A percentile compares a stretch with the other conserved stretches of the same genome.
phyloP scores from a whole-genome alignment of 2,329 filamentous ascomycete genomes.

The Pyrenochaeta sp. region DNA sequence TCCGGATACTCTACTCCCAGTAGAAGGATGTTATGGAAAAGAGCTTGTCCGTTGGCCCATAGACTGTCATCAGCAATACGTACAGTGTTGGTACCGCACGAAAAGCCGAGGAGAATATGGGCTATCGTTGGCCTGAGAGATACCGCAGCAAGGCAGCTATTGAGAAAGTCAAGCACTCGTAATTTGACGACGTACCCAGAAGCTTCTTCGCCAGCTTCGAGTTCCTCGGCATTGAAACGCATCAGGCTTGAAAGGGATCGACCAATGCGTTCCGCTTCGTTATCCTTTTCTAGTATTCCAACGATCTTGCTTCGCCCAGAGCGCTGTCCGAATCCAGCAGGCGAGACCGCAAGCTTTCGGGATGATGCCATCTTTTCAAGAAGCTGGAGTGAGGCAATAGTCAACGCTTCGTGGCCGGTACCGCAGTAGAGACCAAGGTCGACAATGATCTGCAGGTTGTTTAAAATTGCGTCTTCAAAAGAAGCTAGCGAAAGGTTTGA shows the following conservation, averaged over 20 bases:
- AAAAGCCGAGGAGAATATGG: slow-evolving; percentile 89
- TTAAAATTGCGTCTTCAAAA: slow-evolving; percentile 90
- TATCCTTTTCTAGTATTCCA: slow-evolving; percentile 83
- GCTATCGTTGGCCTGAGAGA: slow-evolving; percentile 85
- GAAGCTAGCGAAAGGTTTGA: slow-evolving; percentile 81
- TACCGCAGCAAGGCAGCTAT: slow-evolving; percentile 77
- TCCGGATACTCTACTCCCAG: slow-evolving; percentile 76
- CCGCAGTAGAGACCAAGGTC: slow-evolving; percentile 88
- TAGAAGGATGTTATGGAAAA: slow-evolving; percentile 83
- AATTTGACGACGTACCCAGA: slow-evolving; percentile 83
- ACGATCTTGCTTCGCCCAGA: slow-evolving; percentile 83
- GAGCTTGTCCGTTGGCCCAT: slow-evolving; percentile 75
- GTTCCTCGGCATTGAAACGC: slow-evolving; percentile 70
- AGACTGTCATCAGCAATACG: slow-evolving; percentile 72
- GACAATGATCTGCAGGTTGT: slow-evolving; percentile 79
- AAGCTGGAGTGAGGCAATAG: slow-evolving; percentile 80
- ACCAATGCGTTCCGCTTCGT: slow-evolving; percentile 81
- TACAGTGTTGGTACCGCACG: slow-evolving; percentile 75
- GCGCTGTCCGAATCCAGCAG: slow-evolving; percentile 68
- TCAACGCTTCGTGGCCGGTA: slow-evolving; percentile 81
- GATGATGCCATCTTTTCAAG: slow-evolving; percentile 88
- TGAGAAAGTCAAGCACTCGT: slow-evolving; percentile 85
- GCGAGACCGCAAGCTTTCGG: slow-evolving; percentile 76
- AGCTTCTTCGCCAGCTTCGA: slow-evolving; percentile 73
- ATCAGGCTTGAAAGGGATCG: slow-evolving; percentile 76